A percentile compares a stretch with the other conserved stretches of the same genome.
phyloP scores from a whole-genome alignment of 257 asterid genomes.

The Vinca minor region DNA sequence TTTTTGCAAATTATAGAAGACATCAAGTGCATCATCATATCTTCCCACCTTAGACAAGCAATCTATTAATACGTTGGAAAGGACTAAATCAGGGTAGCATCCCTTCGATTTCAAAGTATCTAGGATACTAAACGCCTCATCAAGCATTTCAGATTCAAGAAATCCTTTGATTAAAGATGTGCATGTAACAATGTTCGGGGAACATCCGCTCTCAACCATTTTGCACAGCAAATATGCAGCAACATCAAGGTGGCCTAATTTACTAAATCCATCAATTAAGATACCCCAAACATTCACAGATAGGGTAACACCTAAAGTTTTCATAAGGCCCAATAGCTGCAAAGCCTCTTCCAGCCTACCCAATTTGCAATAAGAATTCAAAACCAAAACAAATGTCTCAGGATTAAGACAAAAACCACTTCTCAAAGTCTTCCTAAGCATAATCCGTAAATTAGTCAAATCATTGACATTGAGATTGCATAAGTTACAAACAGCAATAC shows the following conservation, averaged over 20 bases:
- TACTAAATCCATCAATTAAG: constrained; percentile 44
- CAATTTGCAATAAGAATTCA: constrained; percentile 51
- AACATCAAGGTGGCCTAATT: constrained; percentile 40
- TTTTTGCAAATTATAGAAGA: constrained; percentile 46
- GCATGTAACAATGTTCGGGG: constrained; percentile 58
- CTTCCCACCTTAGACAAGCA: constrained; percentile 64
- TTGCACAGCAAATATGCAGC: constrained; percentile 46
- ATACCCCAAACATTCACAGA: constrained; percentile 53
- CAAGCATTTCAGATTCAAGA: constrained; percentile 41
- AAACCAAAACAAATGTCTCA: constrained; percentile 44
- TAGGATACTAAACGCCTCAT: constrained; percentile 50
- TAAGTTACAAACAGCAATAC: constrained; percentile 52
- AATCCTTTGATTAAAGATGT: constrained; percentile 61
- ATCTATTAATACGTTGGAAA: constrained; percentile 63
- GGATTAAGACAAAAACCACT: constrained; percentile 50
- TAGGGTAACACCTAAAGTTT: constrained; percentile 44
- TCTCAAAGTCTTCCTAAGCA: constrained; percentile 41
- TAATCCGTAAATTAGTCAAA: constrained; percentile 27
- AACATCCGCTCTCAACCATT: constrained; percentile 51
- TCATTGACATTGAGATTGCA: constrained; percentile 62
- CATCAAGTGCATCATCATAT: constrained; percentile 49
- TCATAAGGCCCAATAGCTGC: constrained; percentile 55
- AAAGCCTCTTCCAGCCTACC: constrained; percentile 42
- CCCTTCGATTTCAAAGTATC: constrained; percentile 39
- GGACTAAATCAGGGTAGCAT: constrained; percentile 58